A percentile compares a stretch with the other conserved stretches of the same genome.
These are phyloP conservation scores for Aristolochia californica DNA, from an alignment of 164 flowering plant species.

Conservation along the genomic window DNA sequence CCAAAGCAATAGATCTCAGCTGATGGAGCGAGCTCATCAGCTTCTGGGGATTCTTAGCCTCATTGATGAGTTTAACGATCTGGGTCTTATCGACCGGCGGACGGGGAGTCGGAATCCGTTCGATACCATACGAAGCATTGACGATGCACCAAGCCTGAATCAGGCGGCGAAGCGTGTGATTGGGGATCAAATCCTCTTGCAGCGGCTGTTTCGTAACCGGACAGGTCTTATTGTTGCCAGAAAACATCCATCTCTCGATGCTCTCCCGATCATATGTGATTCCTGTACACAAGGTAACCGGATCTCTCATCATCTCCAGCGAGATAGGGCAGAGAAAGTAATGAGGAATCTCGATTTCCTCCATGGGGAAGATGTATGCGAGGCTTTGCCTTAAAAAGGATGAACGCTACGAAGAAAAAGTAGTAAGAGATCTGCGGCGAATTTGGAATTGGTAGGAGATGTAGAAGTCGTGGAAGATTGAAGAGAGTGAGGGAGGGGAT, in stretches of 20 bases:
- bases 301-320: conserved; percentile 71
- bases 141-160: conserved; percentile 79
- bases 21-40: too few species aligned
- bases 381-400: too few species aligned
- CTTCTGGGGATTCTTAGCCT: too few species aligned
- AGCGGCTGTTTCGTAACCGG: conserved; percentile 56
- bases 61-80: conserved; percentile 29
- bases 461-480: too few species aligned
- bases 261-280: conserved; percentile 70
- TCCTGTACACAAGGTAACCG: conserved; percentile 65
- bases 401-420: too few species aligned
- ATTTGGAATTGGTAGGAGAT: too few species aligned
- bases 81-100: conserved; percentile 34
- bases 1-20: conserved; percentile 27
- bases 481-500: background rate
- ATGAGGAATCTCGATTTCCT: conserved; percentile 49
- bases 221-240: conserved; percentile 40
- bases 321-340: conserved; percentile 80
- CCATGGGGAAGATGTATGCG: too few species aligned
- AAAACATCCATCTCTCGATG: conserved; percentile 64
- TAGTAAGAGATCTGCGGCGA: too few species aligned
- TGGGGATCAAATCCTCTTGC: conserved; percentile 38
- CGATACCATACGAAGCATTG: conserved; percentile 36
- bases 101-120: conserved; percentile 64
- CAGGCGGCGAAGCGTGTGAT: conserved; percentile 67